Base-by-base conservation (phyloP, 768 basidiomycete species). In the Dioszegia crocea region DNA sequence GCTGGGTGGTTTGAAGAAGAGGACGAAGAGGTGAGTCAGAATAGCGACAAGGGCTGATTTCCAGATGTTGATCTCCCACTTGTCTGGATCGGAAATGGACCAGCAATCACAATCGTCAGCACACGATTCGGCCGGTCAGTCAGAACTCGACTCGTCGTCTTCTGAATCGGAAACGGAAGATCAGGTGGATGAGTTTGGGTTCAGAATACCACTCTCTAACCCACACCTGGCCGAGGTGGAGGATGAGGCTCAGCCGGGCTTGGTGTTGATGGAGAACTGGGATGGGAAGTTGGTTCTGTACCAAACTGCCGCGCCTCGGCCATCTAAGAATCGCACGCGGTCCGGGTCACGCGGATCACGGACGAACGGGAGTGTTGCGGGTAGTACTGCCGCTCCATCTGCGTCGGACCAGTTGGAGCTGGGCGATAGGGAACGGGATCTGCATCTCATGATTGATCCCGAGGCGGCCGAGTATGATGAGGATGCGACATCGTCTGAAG, bases 221-320 rank as follows among this genome's bases (percentile, higher is more conserved):
- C 9, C 63, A 60, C 26, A 61, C 48, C 19, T 19, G 23, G 57
- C 47, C 17, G 55, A 36, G 23, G 45, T 51, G 10, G 58, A 47
- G 0, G 47, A 29, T 16, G 23, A 46, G 17, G 36, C 31, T 14
- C 56, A 56, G 16, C 67, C 63, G 26, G 62, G 60, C 8, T 62
- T 74, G 29, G 62, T 74, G 10, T 53, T 74, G 14, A 74, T 74
- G 72, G 67, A 74, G 58, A 67, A 74, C 46, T 74, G 72, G 72
- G 66, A 70, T 44, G 72, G 72, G 16, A 61, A 71, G 52, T 63
- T 71, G 29, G 67, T 71, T 11, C 38, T 53, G 4, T 53, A 53
- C 24, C 51, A 53, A 16, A 53, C 51, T 11, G 36, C 33, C 10
- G 38, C 40, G 21, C 21, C 36, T 4, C 36, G 36, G 38, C n/a